These are phyloP conservation scores for Candida tetrigidarum DNA, from an alignment of 1,139 yeast genomes.

Conservation along the genomic window DNA sequence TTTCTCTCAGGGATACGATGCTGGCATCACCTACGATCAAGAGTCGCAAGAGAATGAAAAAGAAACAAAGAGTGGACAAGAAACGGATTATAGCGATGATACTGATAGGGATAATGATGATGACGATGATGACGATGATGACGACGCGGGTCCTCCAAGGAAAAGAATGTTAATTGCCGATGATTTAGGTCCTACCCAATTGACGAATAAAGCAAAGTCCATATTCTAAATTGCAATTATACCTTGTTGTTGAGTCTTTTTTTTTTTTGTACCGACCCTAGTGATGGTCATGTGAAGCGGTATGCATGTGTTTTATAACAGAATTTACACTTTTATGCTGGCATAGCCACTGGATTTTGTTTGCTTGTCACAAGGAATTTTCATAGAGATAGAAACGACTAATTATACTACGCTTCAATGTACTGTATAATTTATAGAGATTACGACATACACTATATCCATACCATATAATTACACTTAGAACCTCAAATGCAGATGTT, in stretches of 20 bases:
- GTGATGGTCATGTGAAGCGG: no score
- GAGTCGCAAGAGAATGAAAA: background rate
- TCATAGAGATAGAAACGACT: no score
- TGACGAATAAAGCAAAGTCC: constrained; percentile 35
- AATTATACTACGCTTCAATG: no score
- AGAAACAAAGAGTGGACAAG: constrained; percentile 16
- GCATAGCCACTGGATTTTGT: no score
- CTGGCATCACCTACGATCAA: constrained; percentile 4
- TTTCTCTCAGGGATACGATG: constrained; percentile 2
- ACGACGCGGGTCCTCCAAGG: constrained; percentile 11
- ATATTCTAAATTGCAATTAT: constrained; percentile 28
- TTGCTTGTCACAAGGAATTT: no score
- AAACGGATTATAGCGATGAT: constrained; percentile 31
- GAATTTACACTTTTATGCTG: no score
- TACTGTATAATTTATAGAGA: no score
- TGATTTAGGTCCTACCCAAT: constrained; percentile 43
- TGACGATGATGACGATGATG: constrained; percentile 16
- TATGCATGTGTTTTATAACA: no score
- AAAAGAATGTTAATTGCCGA: constrained; percentile 18
- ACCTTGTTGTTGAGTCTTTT: no score
- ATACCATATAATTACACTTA: no score
- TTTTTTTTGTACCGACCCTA: background rate
- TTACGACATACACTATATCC: no score
- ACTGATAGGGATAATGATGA: constrained; percentile 15
- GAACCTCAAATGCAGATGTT: no score